Evolutionary conservation across 768 basidiomycete species (phyloP), one percentile per base, ranked within the genome.

Genomic region (Pulveroboletus ravenelii): DNA sequence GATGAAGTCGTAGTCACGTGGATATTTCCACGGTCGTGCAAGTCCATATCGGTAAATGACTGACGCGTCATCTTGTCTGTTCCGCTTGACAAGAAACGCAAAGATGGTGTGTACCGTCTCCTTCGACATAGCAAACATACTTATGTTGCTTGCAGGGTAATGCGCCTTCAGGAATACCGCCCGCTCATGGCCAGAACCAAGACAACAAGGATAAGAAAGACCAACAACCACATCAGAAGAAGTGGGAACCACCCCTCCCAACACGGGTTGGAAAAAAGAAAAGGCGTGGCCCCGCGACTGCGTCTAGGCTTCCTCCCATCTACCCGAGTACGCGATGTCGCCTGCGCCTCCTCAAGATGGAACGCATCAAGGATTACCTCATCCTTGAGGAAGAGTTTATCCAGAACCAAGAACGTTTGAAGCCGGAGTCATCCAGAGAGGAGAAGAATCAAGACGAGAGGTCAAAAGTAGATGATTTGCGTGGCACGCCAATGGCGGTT

Each of bases 221-320:
- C 38, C 52, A 62, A 15, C 76, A 82, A 62, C 62, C 68, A 12
- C 74, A 79, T 66, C 81, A 85, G 72, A 96, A 97, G 82, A 94
- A 95, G 74, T 98, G 94, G 93, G 95, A 98, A 68, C 93, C 95
- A 8, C 95, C 95, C 62, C 81, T 96, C 51, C 94, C 95, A 13
- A 96, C 95, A 41, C 88, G 92, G 52, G 91, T 97, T 32, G 94
- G 94, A 42, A 96, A 94, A 81, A 94, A 93, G 82, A 98, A 93
- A 76, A 77, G 74, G 68, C 81, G 85, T 53, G 94, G 95, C n/a
- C 94, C 95, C 6, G 85, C 91, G 50, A 77, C 93, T 2, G 82
- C 93, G 3, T 87, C 87, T 35, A 95, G 94, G 66, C 83, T 99
- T 3, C 95, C 95, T 17, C 77, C 93, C 10, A 88, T 99, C 7